phyloP scores from a whole-genome alignment of 73 alveolate genomes.

The Uronychia setigera region DNA sequence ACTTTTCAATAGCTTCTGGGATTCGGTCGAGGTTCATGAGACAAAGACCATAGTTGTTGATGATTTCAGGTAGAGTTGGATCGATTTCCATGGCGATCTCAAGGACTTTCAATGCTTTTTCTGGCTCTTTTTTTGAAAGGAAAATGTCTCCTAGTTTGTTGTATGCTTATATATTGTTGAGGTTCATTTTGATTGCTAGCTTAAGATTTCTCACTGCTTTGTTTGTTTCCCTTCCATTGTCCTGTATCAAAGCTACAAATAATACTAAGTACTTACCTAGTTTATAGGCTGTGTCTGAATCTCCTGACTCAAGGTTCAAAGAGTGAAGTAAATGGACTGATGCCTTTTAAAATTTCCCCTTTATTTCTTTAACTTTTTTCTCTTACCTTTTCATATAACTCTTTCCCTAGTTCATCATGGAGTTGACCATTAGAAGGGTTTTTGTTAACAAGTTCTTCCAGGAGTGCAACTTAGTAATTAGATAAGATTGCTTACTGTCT shows the following conservation, averaged over 20 bases:
- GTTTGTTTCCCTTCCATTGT: not conserved
- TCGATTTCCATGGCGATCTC: not conserved
- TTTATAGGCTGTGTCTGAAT: not conserved
- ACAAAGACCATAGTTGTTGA: not conserved
- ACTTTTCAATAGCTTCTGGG: not conserved
- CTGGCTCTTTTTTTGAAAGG: not conserved
- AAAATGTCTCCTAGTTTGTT: not conserved
- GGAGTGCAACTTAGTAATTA: too few species aligned
- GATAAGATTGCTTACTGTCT: too few species aligned
- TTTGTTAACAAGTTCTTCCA: not conserved
- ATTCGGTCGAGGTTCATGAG: not conserved
- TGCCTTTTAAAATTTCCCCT: not conserved
- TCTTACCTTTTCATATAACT: not conserved
- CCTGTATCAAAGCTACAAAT: not conserved
- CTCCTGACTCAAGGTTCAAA: not conserved
- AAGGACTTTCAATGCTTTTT: not conserved
- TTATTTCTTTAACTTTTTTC: not conserved
- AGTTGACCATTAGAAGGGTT: not conserved
- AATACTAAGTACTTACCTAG: not conserved
- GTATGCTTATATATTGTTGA: not conserved
- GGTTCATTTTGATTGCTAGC: not conserved
- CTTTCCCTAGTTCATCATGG: not conserved
- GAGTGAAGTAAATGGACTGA: not conserved
- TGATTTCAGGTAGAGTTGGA: not conserved
- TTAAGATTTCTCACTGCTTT: not conserved